phyloP scores from a whole-genome alignment of 306 rosid genomes.

The Vigna angularis region DNA sequence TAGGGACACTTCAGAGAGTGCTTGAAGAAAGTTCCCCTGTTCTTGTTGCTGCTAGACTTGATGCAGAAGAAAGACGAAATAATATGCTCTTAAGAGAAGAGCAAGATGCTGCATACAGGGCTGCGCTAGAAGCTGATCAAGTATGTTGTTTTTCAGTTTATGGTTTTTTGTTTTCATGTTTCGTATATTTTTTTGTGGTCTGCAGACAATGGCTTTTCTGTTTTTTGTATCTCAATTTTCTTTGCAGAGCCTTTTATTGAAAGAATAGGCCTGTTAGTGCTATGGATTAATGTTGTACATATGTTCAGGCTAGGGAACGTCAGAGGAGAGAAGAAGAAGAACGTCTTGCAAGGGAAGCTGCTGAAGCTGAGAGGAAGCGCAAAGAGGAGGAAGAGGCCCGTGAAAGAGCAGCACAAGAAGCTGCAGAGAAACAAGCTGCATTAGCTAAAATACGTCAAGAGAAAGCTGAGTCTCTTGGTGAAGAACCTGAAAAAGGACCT shows the following conservation, averaged over 20 bases:
- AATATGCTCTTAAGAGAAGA: conserved; percentile 90
- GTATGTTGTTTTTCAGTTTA: conserved; percentile 54
- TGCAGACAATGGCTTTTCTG: conserved; percentile 21
- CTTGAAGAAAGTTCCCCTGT: conserved; percentile 91
- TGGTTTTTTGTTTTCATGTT: conserved; percentile 4
- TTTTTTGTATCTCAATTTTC: conserved; percentile 20
- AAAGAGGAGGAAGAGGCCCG: conserved; percentile 92
- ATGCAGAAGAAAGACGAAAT: conserved; percentile 89
- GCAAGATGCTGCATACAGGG: conserved; percentile 99
- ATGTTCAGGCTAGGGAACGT: conserved; percentile 86
- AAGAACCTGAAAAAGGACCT: conserved; percentile 95
- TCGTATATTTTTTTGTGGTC: conserved; percentile 1
- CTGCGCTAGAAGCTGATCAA: conserved; percentile 99
- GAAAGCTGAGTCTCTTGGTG: conserved; percentile 87
- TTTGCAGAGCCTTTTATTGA: conserved; percentile 17
- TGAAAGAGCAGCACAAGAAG: conserved; percentile 89
- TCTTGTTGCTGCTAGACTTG: conserved; percentile 82
- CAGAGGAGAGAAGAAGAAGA: conserved; percentile 94
- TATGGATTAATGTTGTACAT: conserved; percentile 42
- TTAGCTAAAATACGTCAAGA: conserved; percentile 78
- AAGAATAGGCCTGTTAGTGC: conserved; percentile 32
- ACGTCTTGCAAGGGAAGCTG: conserved; percentile 93
- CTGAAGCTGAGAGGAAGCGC: conserved; percentile 87
- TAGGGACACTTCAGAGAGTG: conserved; percentile 75
- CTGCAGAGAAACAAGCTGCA: conserved; percentile 86